Percentiles rank a stretch among this genome's conserved stretches.
phyloP scores from a whole-genome alignment of 2,329 filamentous ascomycete species.

The Fusarium torulosum region DNA sequence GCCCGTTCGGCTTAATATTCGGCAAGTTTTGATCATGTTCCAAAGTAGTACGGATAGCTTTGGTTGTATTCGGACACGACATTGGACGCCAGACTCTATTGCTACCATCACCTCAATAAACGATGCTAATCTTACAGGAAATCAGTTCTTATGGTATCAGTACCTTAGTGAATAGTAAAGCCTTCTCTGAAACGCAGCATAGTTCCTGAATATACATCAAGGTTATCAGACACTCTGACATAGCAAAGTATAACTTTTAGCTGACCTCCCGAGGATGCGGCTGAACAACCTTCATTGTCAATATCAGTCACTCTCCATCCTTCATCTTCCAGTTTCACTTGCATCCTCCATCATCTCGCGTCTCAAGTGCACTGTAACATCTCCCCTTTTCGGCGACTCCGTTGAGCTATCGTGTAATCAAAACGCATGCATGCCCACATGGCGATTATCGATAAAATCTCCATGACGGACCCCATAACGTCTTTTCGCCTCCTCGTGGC shows the following conservation, averaged over 20 bases:
- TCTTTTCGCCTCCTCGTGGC: conserved; percentile 32
- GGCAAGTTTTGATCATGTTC: conserved; percentile 6
- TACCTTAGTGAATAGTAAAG: no score
- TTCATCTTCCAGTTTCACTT: conserved; percentile 15
- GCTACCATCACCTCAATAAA: no score
- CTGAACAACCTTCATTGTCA: conserved; percentile 14
- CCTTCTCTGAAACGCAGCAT: no score
- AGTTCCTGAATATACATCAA: no score
- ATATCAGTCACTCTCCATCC: not conserved
- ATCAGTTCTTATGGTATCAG: no score
- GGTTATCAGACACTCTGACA: no score
- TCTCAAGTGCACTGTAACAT: not conserved
- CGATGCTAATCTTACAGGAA: no score
- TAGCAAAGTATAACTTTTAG: no score
- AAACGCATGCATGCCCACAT: conserved; percentile 24
- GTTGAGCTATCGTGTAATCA: conserved; percentile 5
- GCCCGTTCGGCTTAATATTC: not conserved
- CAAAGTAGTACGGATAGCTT: not conserved
- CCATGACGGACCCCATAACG: not conserved
- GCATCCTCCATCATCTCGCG: conserved; percentile 4
- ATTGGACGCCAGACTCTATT: no score
- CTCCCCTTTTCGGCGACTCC: conserved; percentile 25
- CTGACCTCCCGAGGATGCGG: conserved; percentile 1
- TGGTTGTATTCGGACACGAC: no score
- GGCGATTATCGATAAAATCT: conserved; percentile 12